Percentiles rank a stretch among this genome's conserved stretches.
Evolutionary conservation across 345 rosid genomes (phyloP).

Genomic region (Sonneratia caseolaris): DNA sequence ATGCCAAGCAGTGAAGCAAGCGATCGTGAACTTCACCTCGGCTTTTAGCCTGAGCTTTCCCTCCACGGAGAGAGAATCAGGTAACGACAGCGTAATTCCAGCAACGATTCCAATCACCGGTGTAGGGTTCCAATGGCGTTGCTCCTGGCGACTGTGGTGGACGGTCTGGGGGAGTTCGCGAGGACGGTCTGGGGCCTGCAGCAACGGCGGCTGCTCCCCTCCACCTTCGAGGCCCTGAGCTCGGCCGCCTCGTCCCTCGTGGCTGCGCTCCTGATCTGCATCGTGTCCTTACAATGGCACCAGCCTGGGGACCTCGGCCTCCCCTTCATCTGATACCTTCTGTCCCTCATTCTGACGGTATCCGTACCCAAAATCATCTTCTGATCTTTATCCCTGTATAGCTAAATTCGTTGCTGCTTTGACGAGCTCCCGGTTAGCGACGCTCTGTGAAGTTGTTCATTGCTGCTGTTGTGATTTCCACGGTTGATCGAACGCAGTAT

Average conservation of each 20-base stretch:
- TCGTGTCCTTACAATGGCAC: slow-evolving; percentile 26
- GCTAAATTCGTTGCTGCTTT: background rate
- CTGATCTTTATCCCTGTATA: background rate
- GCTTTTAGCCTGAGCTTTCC: background rate
- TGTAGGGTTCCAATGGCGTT: slow-evolving; percentile 19
- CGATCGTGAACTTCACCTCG: background rate
- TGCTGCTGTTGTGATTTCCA: background rate
- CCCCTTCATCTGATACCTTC: slow-evolving; percentile 13
- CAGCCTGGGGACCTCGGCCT: slow-evolving; percentile 16
- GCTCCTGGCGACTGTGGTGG: slow-evolving; percentile 23
- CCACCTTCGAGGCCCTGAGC: slow-evolving; percentile 21
- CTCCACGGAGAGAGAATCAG: too few relatives aligned
- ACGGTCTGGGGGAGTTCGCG: slow-evolving; percentile 22
- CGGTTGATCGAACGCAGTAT: background rate
- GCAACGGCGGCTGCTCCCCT: slow-evolving; percentile 19
- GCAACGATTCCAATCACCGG: background rate
- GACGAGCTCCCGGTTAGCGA: background rate
- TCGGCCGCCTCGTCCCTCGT: slow-evolving; percentile 20
- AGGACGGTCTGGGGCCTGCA: slow-evolving; percentile 26
- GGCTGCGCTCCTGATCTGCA: slow-evolving; percentile 31
- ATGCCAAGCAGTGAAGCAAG: background rate
- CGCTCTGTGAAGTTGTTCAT: background rate
- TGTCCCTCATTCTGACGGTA: background rate
- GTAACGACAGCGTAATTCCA: background rate
- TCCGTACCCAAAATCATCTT: background rate